phyloP scores from a whole-genome alignment of 192 early-diverging fungal species.

The Backusella psychrophila region DNA sequence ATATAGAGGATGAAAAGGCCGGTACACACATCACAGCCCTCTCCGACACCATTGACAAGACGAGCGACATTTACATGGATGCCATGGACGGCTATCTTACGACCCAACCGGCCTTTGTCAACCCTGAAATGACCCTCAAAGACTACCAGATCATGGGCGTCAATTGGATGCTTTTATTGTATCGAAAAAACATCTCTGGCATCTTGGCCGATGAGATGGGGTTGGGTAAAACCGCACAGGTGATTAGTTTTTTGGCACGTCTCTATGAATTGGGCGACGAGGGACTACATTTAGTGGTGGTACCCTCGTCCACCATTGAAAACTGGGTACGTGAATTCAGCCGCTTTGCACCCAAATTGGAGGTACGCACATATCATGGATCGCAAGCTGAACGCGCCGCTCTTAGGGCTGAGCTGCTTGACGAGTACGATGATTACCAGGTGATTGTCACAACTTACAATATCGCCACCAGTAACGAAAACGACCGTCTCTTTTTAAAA shows the following conservation, averaged over 20 bases:
- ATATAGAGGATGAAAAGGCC: constrained; percentile 35
- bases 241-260: constrained; percentile 76
- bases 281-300: constrained; percentile 78
- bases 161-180: constrained; percentile 79
- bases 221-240: constrained; percentile 90
- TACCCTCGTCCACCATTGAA: constrained; percentile 81
- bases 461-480: constrained; percentile 63
- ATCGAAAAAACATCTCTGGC: constrained; percentile 69
- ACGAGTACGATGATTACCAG: constrained; percentile 52
- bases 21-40: constrained; percentile 39
- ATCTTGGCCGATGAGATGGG: constrained; percentile 87
- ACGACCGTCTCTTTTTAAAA: constrained; percentile 75
- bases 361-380: constrained; percentile 64
- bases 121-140: constrained; percentile 63
- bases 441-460: constrained; percentile 84
- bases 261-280: constrained; percentile 47
- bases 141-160: constrained; percentile 86
- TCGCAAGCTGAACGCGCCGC: constrained; percentile 49
- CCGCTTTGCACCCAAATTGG: constrained; percentile 57
- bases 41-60: constrained; percentile 10
- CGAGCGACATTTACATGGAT: neutral
- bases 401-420: constrained; percentile 48
- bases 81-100: constrained; percentile 50
- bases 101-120: constrained; percentile 61
- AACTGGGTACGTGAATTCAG: constrained; percentile 92